phyloP scores from a whole-genome alignment of 306 rosid species.

The Pterocarpus macrocarpus region DNA sequence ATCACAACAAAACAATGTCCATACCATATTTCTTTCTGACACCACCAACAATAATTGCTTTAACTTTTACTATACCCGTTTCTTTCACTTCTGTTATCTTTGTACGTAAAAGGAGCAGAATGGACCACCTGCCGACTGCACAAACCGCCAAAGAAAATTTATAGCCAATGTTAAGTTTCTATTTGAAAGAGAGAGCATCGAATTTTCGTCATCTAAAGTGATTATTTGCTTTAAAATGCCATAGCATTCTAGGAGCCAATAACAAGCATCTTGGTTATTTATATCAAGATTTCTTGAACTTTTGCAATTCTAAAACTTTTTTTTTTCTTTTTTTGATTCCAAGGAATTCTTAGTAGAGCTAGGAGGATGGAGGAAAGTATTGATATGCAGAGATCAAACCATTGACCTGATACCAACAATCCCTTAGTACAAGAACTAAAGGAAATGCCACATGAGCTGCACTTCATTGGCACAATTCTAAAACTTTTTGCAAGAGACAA shows the following conservation, averaged over 20 bases:
- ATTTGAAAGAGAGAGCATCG: background rate
- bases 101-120: constrained; percentile 3
- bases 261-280: background rate
- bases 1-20: background rate
- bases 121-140: constrained; percentile 46
- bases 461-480: no score
- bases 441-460: no score
- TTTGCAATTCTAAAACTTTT: background rate
- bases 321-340: no score
- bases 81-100: constrained; percentile 5
- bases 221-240: constrained; percentile 1
- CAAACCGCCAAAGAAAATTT: background rate
- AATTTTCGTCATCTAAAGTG: background rate
- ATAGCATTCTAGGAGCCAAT: background rate
- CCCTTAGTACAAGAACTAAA: no score
- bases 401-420: no score
- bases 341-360: no score
- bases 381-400: no score
- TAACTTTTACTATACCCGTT: background rate
- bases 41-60: constrained; percentile 23
- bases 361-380: no score
- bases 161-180: constrained; percentile 11
- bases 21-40: background rate
- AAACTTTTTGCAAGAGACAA: background rate
- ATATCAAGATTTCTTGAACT: background rate